Evolutionary conservation across 495 filamentous ascomycete genomes (phyloP).

Genomic region (Penicillium longicatenatum): DNA sequence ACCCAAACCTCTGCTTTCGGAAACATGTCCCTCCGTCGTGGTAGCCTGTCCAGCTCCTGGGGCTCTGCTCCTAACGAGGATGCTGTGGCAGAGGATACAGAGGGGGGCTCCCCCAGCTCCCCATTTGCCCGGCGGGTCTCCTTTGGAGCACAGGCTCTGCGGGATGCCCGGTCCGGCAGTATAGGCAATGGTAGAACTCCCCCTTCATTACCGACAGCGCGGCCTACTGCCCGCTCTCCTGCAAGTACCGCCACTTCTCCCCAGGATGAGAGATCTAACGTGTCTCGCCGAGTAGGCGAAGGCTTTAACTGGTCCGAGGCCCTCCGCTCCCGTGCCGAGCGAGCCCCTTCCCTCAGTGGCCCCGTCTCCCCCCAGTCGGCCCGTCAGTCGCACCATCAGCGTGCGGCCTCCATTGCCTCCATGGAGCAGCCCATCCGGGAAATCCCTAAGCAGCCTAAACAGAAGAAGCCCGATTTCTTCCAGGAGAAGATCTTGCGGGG

Average conservation of each 20-base stretch:
- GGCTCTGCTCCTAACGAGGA: constrained; percentile 85
- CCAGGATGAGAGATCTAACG: constrained; percentile 50
- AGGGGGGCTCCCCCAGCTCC: constrained; percentile 59
- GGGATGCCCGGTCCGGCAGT: constrained; percentile 61
- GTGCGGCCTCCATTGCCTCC: constrained; percentile 64
- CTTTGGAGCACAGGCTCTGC: constrained; percentile 84
- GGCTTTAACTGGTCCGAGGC: constrained; percentile 95
- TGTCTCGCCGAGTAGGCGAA: constrained; percentile 69
- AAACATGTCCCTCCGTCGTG: constrained; percentile 57
- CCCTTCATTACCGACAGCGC: constrained; percentile 31
- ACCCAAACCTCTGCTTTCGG: constrained; percentile 58
- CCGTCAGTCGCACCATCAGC: constrained; percentile 41
- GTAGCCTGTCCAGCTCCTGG: constrained; percentile 71
- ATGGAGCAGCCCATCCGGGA: constrained; percentile 69
- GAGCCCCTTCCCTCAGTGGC: constrained; percentile 63
- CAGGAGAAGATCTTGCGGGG: constrained; percentile 96
- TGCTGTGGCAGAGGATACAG: constrained; percentile 81
- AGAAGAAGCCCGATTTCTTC: constrained; percentile 82
- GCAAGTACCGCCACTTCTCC: constrained; percentile 43
- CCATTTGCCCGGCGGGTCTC: constrained; percentile 87
- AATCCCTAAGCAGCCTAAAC: constrained; percentile 65
- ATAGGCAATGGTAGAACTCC: constrained; percentile 49
- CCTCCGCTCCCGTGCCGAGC: constrained; percentile 84
- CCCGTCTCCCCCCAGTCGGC: constrained; percentile 38
- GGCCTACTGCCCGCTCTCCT: constrained; percentile 32